A percentile compares a stretch with the other conserved stretches of the same genome.
Conservation (phyloP, 2,329 filamentous ascomycete genomes). For the Stagonosporopsis tanaceti region DNA sequence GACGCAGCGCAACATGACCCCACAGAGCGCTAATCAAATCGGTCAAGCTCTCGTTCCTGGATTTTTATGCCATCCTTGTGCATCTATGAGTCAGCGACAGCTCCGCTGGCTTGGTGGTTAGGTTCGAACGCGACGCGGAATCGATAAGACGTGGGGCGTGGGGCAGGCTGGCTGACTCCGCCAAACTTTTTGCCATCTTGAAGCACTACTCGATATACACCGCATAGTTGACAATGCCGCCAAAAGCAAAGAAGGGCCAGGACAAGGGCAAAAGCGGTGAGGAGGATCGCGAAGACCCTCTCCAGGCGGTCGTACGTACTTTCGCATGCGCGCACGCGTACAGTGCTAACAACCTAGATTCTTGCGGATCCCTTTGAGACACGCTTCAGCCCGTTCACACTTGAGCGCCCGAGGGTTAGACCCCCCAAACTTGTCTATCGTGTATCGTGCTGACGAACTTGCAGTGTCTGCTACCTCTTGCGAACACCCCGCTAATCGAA, state of each 20-base stretch:
- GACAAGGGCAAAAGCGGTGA: constrained; percentile 54
- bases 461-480: constrained; percentile 89
- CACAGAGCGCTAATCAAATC: constrained; percentile 20
- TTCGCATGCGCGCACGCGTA: constrained; percentile 9
- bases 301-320: constrained; percentile 67
- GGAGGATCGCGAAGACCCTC: constrained; percentile 67
- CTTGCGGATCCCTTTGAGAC: constrained; percentile 96
- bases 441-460: constrained; percentile 29
- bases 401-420: constrained; percentile 81
- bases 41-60: constrained; percentile 15
- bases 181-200: constrained; percentile 14
- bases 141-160: constrained; percentile 21
- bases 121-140: constrained; percentile 10
- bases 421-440: not conserved
- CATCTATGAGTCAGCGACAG: constrained; percentile 21
- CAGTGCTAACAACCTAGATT: constrained; percentile 63
- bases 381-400: constrained; percentile 85
- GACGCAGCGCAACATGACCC: constrained; percentile 19
- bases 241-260: constrained; percentile 57
- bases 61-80: constrained; percentile 14
- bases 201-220: constrained; percentile 2
- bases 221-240: constrained; percentile 51
- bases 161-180: constrained; percentile 6
- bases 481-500: constrained; percentile 93
- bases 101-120: constrained; percentile 12